These are phyloP conservation scores for Coemansia sp. DNA, from an alignment of 192 early-diverging fungal genomes.

Conservation along the genomic window DNA sequence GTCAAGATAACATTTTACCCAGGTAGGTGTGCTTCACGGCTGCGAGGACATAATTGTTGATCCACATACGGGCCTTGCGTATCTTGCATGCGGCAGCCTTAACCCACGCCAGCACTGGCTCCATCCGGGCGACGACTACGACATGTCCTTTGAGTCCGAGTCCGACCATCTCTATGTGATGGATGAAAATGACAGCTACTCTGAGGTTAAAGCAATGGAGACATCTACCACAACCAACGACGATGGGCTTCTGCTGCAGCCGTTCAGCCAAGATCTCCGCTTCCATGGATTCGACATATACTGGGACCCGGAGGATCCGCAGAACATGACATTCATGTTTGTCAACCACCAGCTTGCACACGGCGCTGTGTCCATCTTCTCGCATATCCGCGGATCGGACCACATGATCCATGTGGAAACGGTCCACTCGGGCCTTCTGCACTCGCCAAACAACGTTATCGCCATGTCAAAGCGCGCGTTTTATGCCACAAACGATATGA, in stretches of 20 bases:
- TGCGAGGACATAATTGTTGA: slow-evolving; percentile 64
- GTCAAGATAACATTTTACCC: neutral
- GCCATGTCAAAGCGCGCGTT: slow-evolving; percentile 59
- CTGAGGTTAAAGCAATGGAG: slow-evolving; percentile 26
- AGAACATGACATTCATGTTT: slow-evolving; percentile 56
- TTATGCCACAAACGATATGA: slow-evolving; percentile 64
- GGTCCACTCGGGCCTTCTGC: slow-evolving; percentile 53
- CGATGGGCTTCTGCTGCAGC: slow-evolving; percentile 21
- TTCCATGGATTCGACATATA: slow-evolving; percentile 59
- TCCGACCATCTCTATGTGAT: slow-evolving; percentile 56
- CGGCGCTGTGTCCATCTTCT: slow-evolving; percentile 56
- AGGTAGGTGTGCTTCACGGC: slow-evolving; percentile 38
- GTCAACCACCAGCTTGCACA: slow-evolving; percentile 58
- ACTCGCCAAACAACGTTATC: slow-evolving; percentile 60
- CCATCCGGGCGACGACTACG: slow-evolving; percentile 43
- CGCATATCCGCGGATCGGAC: slow-evolving; percentile 32
- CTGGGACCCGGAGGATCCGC: slow-evolving; percentile 49
- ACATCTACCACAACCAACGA: neutral
- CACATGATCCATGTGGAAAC: slow-evolving; percentile 58
- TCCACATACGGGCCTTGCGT: slow-evolving; percentile 58
- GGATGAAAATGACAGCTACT: slow-evolving; percentile 39
- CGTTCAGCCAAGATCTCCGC: slow-evolving; percentile 46
- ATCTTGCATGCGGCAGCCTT: slow-evolving; percentile 57
- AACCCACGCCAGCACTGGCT: slow-evolving; percentile 53
- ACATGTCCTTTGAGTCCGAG: slow-evolving; percentile 34